Base-by-base conservation (phyloP, 1,139 yeast species). In the Suhomyces bolitotheri region DNA sequence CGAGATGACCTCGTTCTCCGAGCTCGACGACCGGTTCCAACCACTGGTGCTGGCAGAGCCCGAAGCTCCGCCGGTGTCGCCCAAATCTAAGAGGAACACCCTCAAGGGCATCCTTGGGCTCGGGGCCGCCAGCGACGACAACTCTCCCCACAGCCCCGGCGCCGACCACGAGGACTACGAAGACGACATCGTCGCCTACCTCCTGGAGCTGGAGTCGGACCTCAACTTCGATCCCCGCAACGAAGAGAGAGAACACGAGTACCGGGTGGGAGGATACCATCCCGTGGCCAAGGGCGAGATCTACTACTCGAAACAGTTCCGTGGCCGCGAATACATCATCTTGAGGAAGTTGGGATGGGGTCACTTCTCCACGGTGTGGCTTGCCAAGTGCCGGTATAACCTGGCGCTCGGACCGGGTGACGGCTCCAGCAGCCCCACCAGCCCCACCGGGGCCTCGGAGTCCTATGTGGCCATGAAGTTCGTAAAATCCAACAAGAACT, bases 281-380 rank as follows among this genome's bases (percentile, higher is more conserved):
- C 94, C 96, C 0, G 89, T 89, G 19, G 72, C 64, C 43, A 73
- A 84, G 27, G 95, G 95, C 10, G 96, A 88, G 53, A 61, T 62
- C 12, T 83, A 81, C 54, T 80, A 82, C 44, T 64, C 73, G 23
- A 67, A 71, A 7, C 68, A 69, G 43, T 36, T 31, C 14, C 33
- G 37, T 20, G 33, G 38, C 20, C 30, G 50, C 10, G 54, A 51
- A 23, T 88, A 88, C 57, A 71, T 77, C 4, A 62, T 88, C 30
- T 80, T 83, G 13, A 72, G 96, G 41, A 88, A 88, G 56, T 66
- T 88, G 4, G 96, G 96, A 6, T 86, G 95, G 95, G 96, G 96
- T 29, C 95, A 87, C 57, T 87, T 87, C 53, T 80, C 89, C 22
- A 86, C 95, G 2, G 96, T 87, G 22, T 87, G 96, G 96, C 66